Percentiles rank a stretch among this genome's conserved stretches.
Evolutionary conservation across 495 filamentous ascomycete species (phyloP).

Genomic region (Daldinia vernicosa): DNA sequence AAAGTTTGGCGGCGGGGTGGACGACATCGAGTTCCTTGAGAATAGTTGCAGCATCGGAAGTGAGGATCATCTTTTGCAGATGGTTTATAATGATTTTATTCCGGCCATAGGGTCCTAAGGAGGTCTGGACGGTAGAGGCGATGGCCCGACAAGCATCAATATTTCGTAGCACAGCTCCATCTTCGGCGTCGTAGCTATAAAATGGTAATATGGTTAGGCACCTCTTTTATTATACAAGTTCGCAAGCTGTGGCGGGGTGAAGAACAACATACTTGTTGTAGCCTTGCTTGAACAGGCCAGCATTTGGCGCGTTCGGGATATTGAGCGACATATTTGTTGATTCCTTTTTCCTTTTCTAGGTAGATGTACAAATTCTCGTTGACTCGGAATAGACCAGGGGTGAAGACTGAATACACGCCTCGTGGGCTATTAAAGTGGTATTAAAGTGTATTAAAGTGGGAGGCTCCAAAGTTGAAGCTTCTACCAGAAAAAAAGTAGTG

Average conservation of each 20-base stretch:
- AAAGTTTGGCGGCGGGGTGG: slow-evolving; percentile 94
- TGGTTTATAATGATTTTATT: slow-evolving; percentile 99
- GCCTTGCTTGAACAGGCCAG: slow-evolving; percentile 92
- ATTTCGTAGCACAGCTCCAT: slow-evolving; percentile 97
- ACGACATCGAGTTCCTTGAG: slow-evolving; percentile 97
- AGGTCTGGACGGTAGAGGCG: slow-evolving; percentile 93
- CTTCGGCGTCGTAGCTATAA: slow-evolving; percentile 92
- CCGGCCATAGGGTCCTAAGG: slow-evolving; percentile 94
- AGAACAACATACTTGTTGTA: slow-evolving; percentile 85
- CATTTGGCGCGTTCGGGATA: slow-evolving; percentile 90
- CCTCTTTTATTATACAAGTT: slow-evolving; percentile 6
- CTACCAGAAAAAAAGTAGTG: slow-evolving; percentile 51
- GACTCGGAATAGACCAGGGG: slow-evolving; percentile 1
- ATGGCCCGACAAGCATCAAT: slow-evolving; percentile 99
- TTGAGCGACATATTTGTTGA: slow-evolving; percentile 84
- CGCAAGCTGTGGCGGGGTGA: slow-evolving; percentile 35
- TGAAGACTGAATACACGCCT: neutral
- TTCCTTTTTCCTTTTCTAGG: slow-evolving; percentile 10
- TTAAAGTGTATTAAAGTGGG: neutral
- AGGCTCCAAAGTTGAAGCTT: slow-evolving; percentile 31
- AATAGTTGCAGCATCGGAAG: slow-evolving; percentile 97
- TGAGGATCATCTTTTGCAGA: slow-evolving; percentile 99
- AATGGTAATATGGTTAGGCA: slow-evolving; percentile 24
- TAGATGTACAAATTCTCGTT: slow-evolving; percentile 7
- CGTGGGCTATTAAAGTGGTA: neutral